Percentiles rank a stretch among this genome's conserved stretches.
Evolutionary conservation across 352 stramenopile genomes (phyloP).

Genomic region (Pythium dissimile): DNA sequence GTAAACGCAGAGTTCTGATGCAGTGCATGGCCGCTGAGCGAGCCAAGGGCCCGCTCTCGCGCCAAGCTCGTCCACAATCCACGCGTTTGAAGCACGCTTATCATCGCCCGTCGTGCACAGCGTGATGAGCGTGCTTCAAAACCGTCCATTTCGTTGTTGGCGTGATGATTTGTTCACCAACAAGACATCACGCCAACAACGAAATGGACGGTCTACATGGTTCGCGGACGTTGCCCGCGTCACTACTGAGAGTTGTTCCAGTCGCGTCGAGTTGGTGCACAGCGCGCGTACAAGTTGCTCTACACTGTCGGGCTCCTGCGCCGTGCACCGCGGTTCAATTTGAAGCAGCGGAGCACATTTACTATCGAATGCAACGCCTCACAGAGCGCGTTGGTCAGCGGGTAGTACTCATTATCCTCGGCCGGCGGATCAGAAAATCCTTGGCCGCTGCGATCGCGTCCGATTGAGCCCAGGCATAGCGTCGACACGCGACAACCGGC

Average conservation of each 20-base stretch:
- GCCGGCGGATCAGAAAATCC: background rate
- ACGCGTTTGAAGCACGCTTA: slow-evolving; percentile 3
- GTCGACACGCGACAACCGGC: background rate
- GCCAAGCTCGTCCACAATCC: slow-evolving; percentile 2
- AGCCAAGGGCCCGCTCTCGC: no score
- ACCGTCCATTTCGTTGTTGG: no score
- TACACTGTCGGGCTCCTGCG: background rate
- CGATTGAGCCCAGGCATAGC: background rate
- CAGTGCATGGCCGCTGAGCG: no score
- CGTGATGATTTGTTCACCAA: slow-evolving; percentile 1
- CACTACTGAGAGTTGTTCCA: background rate
- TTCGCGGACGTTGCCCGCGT: slow-evolving; percentile 1
- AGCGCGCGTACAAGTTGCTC: background rate
- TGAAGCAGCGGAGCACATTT: background rate
- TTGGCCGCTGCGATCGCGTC: no score
- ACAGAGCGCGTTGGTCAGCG: slow-evolving; percentile 1
- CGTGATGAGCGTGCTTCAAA: no score
- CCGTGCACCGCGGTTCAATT: background rate
- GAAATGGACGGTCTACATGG: background rate
- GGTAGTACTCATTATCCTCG: background rate
- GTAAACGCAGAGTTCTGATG: no score
- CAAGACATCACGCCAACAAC: background rate
- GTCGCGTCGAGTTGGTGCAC: background rate
- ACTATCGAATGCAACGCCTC: background rate
- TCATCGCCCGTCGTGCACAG: background rate